A percentile compares a stretch with the other conserved stretches of the same genome.
Conservation (phyloP, 129 eudicot species). For the Pulicaria dysenterica region DNA sequence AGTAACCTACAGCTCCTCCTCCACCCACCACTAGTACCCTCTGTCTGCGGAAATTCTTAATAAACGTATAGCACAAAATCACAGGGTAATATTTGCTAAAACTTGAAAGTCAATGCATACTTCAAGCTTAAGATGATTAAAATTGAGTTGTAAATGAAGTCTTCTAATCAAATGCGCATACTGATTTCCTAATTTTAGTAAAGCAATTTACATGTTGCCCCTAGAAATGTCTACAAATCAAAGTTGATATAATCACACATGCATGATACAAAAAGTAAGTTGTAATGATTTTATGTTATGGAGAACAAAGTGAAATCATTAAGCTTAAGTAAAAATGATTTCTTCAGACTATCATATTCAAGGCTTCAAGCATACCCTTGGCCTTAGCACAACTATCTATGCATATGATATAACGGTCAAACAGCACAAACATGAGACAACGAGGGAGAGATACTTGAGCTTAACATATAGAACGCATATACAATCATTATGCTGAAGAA, state of each 20-base stretch:
- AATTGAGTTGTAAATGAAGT: background rate
- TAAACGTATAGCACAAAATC: background rate
- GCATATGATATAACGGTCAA: too few species aligned
- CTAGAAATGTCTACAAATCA: background rate
- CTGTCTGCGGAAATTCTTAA: constrained; percentile 52
- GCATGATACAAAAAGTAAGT: background rate
- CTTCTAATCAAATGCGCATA: background rate
- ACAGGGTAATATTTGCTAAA: background rate
- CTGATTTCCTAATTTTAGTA: background rate
- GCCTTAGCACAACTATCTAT: background rate
- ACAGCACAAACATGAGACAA: too few species aligned
- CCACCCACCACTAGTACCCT: constrained; percentile 91
- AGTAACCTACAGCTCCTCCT: constrained; percentile 96
- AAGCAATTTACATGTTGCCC: background rate
- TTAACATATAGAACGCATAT: too few species aligned
- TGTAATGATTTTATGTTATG: background rate
- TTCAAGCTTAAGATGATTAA: constrained; percentile 3
- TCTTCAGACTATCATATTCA: background rate
- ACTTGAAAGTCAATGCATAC: background rate
- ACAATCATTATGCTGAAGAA: too few species aligned
- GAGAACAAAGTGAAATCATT: background rate
- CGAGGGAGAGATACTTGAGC: too few species aligned
- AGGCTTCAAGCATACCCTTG: background rate
- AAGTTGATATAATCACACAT: background rate
- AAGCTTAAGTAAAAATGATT: constrained; percentile 10